Base-by-base conservation (phyloP, 805 yeast genomes). In the Cyberlindnera veronae region DNA sequence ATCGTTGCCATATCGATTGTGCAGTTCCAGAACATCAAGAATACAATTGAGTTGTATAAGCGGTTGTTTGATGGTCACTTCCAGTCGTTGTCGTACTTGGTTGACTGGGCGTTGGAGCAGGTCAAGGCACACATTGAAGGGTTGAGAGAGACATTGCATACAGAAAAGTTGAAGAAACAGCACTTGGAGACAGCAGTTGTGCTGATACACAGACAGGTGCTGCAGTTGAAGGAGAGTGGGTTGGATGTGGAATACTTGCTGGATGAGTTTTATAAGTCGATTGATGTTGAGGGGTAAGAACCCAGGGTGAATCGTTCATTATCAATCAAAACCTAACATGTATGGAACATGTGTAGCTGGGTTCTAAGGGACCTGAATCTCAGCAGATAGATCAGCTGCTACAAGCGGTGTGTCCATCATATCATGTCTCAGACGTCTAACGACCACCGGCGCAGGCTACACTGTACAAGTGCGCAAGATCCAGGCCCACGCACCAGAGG, bases 131-230 rank as follows among this genome's bases (percentile, higher is more conserved):
- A 32, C 37, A 80, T 46, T 88, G 96, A 95, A 75, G 83, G 24
- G 75, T 76, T 41, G 72, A 72, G 11, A 83, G 81, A 57, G 74
- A 90, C 84, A 50, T 62, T 90, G 19, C 68, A 77, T 34, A 86
- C 83, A 17, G 76, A 84, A 12, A 71, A 77, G 34, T 65, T 74
- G 32, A 65, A 68, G 7, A 71, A 81, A 10, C 63, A 71, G 7
- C 66, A 73, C 9, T 80, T 82, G 48, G 64, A 67, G 34, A 73
- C 70, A 31, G 79, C 88, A 41, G 67, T 81, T 3, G 64, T 71
- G 30, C 68, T 76, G 9, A 68, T 84, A 28, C 62, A 63, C 31
- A 71, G 71, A 34, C 93, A 86, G 53, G 76, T 82, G 22, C 66
- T 69, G 26, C 77, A 74, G n/a, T 62, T 88, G 50, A 79, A 78